A percentile compares a stretch with the other conserved stretches of the same genome.
Conservation (phyloP, 352 stramenopile species). For the Phytophthora fragariaefolia region DNA sequence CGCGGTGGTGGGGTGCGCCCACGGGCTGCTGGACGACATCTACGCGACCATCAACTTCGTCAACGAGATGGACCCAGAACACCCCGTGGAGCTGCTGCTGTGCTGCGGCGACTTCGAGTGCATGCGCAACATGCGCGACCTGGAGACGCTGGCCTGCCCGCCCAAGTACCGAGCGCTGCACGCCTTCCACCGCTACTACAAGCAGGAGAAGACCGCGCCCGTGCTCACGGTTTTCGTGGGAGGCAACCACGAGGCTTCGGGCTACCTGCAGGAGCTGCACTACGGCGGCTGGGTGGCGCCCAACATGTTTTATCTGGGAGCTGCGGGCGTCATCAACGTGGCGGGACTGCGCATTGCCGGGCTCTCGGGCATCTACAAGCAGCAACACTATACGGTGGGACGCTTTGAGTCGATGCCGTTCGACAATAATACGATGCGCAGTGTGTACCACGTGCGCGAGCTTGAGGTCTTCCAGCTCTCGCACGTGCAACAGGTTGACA, state of each 20-base stretch:
- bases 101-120: slow-evolving; percentile 99
- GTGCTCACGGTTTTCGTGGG: slow-evolving; percentile 98
- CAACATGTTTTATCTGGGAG: slow-evolving; percentile 99
- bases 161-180: slow-evolving; percentile 95
- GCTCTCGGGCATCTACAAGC: slow-evolving; percentile 98
- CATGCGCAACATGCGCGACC: slow-evolving; percentile 95
- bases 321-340: slow-evolving; percentile 93
- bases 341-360: slow-evolving; percentile 96
- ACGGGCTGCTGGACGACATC: slow-evolving; percentile 98
- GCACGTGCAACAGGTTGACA: slow-evolving; percentile 66
- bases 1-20: slow-evolving; percentile 97
- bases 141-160: slow-evolving; percentile 95
- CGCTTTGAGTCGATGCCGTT: slow-evolving; percentile 90
- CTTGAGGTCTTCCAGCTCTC: slow-evolving; percentile 94
- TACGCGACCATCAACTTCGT: slow-evolving; percentile 95
- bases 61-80: slow-evolving; percentile 81
- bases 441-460: slow-evolving; percentile 96
- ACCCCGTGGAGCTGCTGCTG: slow-evolving; percentile 95
- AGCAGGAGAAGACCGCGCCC: slow-evolving; percentile 89
- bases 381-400: slow-evolving; percentile 89
- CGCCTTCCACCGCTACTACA: slow-evolving; percentile 97
- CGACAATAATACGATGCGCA: slow-evolving; percentile 86
- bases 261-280: slow-evolving; percentile 96
- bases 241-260: slow-evolving; percentile 99
- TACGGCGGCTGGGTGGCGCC: slow-evolving; percentile 98